Base-by-base conservation (phyloP, 2,329 filamentous ascomycete species). In the Tolypocladium cylindrosporum region DNA sequence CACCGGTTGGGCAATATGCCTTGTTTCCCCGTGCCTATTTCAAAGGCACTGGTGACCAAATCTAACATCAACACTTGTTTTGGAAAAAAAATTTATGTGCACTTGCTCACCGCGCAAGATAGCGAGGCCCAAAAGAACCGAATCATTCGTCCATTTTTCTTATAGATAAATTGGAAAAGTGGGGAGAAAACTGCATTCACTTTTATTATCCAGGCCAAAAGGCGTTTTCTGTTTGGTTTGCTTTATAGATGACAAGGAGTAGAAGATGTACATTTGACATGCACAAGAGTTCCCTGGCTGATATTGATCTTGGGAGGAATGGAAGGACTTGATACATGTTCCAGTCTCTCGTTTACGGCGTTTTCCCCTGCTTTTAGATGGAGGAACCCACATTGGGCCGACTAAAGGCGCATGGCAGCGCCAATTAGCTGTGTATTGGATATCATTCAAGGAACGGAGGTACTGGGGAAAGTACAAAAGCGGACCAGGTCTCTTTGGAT, bases 1-100 rank as follows among this genome's bases (percentile, higher is more conserved):
- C 75, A 7, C 77, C 76, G 11, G 71, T 77, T n/a, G 76, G 74
- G 24, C 77, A 77, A 61, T 80, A 77, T 61, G 74, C 74, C 43
- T 67, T 78, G 16, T 79, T 79, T 61, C 77, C 77, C 21, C 70
- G 71, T n/a, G 61, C 65, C 54, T 66, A 68, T 40, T 60, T 67
- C 48, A 72, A 71, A 62, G 63, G 62, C 11, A 67, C 62, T 27
- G 67, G 68, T 31, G 69, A 71, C 55, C 66, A 68, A 16, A 70
- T 74, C 51, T 74, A 64, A 61, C 31, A 16, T 27, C 24, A 27
- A 27, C 37, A 5, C 16, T 39, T 37, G 19, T 16, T 31, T 54
- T 41, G 11, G n/a, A 40, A 19, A 2, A 2, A 24, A 24, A 24
- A 24, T 31, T 54, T 42, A 3, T 19, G 34, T 31, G 27, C 3